Evolutionary conservation across 441 rosid genomes (phyloP), one percentile per base, ranked within the genome.

Genomic region (Adansonia gregorii): DNA sequence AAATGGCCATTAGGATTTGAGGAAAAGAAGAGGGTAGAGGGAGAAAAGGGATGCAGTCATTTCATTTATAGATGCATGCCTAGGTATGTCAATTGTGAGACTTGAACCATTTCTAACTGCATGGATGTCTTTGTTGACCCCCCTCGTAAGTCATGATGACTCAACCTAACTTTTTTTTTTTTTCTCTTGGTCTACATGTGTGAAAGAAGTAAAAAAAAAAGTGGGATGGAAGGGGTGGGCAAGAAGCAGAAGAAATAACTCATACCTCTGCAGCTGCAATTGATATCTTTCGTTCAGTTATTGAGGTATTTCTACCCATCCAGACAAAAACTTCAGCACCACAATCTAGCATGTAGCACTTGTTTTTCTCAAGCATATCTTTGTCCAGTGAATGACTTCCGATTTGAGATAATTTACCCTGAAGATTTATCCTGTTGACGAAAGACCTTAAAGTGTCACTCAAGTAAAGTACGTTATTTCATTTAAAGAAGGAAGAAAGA

Each of bases 281-380:
- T 10, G 98, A 87, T 73, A 82, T 82, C 89, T 92, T 95, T 78
- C 97, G 80, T 78, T 93, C 97, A 22, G 88, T 88, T 60, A 95
- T 64, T 22, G 85, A 82, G 78, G 95, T 90, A 67, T 76, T 86
- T 88, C 91, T 88, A 76, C 98, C 98, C 94, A 90, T 89, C 98
- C 98, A 95, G 63, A 93, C 94, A 87, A 92, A 95, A 73, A 88
- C 86, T 75, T 90, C 96, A 41, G 80, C 68, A 19, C 88, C 92
- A 82, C 92, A 87, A 66, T 94, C 97, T 82, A 94, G 85, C 91
- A 95, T 84, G 82, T 87, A 95, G 80, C 97, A 92, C 88, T 89
- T 93, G 85, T 83, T 84, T 80, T 85, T 83, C 48, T 91, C 91
- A 12, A 95, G 91, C 89, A 91, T 81, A 76, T 90, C 93, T 77